These are phyloP conservation scores for Phytopythium ostracodes DNA, from an alignment of 352 stramenopile species.

Conservation along the genomic window DNA sequence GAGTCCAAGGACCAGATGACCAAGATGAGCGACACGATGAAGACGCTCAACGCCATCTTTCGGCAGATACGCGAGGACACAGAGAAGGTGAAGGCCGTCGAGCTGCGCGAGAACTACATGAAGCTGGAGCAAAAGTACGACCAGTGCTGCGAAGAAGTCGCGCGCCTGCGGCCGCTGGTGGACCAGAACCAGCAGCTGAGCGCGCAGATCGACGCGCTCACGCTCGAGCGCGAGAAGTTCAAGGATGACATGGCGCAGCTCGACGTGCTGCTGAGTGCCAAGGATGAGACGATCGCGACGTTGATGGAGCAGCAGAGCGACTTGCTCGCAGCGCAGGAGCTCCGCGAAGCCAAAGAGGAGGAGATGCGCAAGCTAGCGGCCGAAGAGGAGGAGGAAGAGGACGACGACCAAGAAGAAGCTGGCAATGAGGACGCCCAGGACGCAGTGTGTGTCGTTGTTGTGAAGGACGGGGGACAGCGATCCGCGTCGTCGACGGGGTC, in stretches of 20 bases:
- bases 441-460: slow-evolving; percentile 15
- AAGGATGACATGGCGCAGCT: slow-evolving; percentile 42
- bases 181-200: slow-evolving; percentile 46
- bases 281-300: slow-evolving; percentile 61
- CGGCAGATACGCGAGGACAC: slow-evolving; percentile 91
- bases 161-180: slow-evolving; percentile 51
- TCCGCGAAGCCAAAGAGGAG: slow-evolving; percentile 46
- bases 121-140: slow-evolving; percentile 76
- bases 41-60: slow-evolving; percentile 92
- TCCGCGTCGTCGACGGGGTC: background rate
- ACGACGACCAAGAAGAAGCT: slow-evolving; percentile 28
- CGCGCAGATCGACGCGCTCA: slow-evolving; percentile 28
- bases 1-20: slow-evolving; percentile 80
- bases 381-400: slow-evolving; percentile 33
- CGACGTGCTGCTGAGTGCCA: slow-evolving; percentile 34
- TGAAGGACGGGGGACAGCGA: background rate
- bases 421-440: slow-evolving; percentile 19
- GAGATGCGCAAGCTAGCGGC: slow-evolving; percentile 34
- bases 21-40: slow-evolving; percentile 92
- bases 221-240: slow-evolving; percentile 25
- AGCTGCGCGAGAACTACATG: slow-evolving; percentile 77
- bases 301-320: slow-evolving; percentile 78
- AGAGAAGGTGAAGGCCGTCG: slow-evolving; percentile 85
- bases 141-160: slow-evolving; percentile 47
- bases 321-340: slow-evolving; percentile 58